Conservation (phyloP, 1,284 basidiomycete genomes). For the Ceratobasidium sp. region DNA sequence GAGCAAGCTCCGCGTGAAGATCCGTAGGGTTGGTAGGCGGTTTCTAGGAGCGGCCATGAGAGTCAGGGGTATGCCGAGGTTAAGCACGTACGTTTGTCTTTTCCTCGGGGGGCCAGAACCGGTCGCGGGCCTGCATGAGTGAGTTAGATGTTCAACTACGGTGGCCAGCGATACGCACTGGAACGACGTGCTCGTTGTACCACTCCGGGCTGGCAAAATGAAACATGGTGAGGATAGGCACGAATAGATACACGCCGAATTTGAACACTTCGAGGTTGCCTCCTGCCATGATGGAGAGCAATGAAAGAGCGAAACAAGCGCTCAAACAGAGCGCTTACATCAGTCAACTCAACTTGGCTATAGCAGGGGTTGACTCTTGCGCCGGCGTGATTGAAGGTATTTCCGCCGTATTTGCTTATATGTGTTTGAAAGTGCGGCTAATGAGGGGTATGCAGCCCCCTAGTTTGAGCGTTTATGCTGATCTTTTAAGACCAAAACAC, state of each 20-base stretch:
- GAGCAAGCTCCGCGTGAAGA: conserved; percentile 47
- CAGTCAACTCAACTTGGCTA: neutral
- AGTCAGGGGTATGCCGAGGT: neutral
- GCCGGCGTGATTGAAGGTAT: neutral
- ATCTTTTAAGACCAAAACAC: neutral
- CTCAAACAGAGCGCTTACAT: conserved; percentile 2
- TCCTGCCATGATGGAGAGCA: conserved; percentile 64
- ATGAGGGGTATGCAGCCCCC: neutral
- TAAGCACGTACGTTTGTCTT: conserved; percentile 47
- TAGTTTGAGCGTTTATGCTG: neutral
- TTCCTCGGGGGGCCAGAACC: conserved; percentile 50
- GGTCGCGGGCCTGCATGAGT: conserved; percentile 47
- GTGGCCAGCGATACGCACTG: conserved; percentile 60
- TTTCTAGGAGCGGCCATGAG: conserved; percentile 44
- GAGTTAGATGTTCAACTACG: conserved; percentile 15
- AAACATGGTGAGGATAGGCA: conserved; percentile 82
- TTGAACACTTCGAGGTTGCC: conserved; percentile 89
- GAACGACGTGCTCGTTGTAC: conserved; percentile 81
- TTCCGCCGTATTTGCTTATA: neutral
- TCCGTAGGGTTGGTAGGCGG: conserved; percentile 46
- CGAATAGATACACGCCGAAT: conserved; percentile 87
- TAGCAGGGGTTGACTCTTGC: neutral
- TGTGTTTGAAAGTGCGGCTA: neutral
- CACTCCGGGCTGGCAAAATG: conserved; percentile 91
- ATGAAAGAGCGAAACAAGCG: neutral